Base-by-base conservation (phyloP, 345 rosid species). In the Rhizophora mangle region DNA sequence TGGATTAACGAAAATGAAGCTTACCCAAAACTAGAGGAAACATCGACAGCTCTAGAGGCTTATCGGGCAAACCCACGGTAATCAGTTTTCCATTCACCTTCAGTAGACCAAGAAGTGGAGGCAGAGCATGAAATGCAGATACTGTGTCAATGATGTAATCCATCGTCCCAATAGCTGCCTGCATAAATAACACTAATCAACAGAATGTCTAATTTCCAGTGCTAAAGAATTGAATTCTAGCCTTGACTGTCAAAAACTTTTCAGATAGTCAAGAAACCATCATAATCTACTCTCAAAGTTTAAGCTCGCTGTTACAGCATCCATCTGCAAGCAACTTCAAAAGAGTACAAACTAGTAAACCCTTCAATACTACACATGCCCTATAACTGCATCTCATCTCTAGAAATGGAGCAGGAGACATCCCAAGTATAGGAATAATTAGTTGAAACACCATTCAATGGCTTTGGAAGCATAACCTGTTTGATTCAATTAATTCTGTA, bases 121-220 rank as follows among this genome's bases (percentile, higher is more conserved):
- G 75, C 74, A 93, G 63, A 63, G 96, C 78, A 80, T 93, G 98
- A 64, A 78, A 88, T 67, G 97, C 94, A 34, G 98, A 86, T 10
- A 91, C 80, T 0, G 98, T 93, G 75, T 93, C 97, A 21, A 93
- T 88, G 53, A 91, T 89, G 80, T 63, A 93, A 73, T 93, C 98
- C 94, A 91, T 91, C 29, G 87, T 84, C 21, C 81, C 86, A 20
- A 81, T 60, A 46, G 91, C 93, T 32, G 80, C 88, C 94, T 93
- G 80, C 76, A 68, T 3, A 64, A 19, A 43, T 76, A 72, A 32
- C 62, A 72, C 30, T 59, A 47, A 24, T 60, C 34, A 36, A 34
- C 49, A 58, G 30, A 34, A 31, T 58, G 19, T 20, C 26, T 68
- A 9, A 54, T 54, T 34, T 19, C 10, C 51, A 24, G 27, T 7